phyloP scores from a whole-genome alignment of 2,329 filamentous ascomycete species.

The Paracamarosporium sp. region DNA sequence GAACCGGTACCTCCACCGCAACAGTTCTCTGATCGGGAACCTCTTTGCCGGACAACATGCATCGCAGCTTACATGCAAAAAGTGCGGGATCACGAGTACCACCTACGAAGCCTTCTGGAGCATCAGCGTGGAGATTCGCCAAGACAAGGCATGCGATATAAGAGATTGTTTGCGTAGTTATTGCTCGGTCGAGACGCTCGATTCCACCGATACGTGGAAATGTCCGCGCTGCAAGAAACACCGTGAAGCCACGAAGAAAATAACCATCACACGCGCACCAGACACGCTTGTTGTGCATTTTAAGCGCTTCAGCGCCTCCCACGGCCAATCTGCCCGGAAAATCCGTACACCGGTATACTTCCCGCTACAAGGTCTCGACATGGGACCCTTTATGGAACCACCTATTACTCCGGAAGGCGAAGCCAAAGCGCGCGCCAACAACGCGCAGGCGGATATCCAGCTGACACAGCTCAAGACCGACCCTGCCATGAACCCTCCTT shows the following conservation, averaged over 20 bases:
- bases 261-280: slow-evolving; percentile 78
- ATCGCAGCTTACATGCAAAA: slow-evolving; percentile 66
- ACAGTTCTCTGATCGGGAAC: slow-evolving; percentile 77
- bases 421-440: slow-evolving; percentile 41
- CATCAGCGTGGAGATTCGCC: slow-evolving; percentile 73
- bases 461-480: slow-evolving; percentile 46
- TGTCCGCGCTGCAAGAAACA: slow-evolving; percentile 77
- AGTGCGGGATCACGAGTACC: slow-evolving; percentile 68
- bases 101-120: slow-evolving; percentile 75
- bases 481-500: slow-evolving; percentile 61
- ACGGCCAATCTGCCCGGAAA: slow-evolving; percentile 66
- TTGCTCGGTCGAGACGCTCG: slow-evolving; percentile 70
- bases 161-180: slow-evolving; percentile 75
- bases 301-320: slow-evolving; percentile 70
- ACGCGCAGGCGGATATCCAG: slow-evolving; percentile 34
- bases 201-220: slow-evolving; percentile 71
- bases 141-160: slow-evolving; percentile 65
- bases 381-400: slow-evolving; percentile 66
- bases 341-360: slow-evolving; percentile 76
- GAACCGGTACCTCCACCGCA: slow-evolving; percentile 71
- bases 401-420: slow-evolving; percentile 47
- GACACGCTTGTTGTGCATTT: slow-evolving; percentile 80
- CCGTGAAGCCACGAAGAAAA: slow-evolving; percentile 71
- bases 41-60: slow-evolving; percentile 79
- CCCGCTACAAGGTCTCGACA: slow-evolving; percentile 73